A percentile compares a stretch with the other conserved stretches of the same genome.
Conservation (phyloP, 768 basidiomycete genomes). For the Hericium coralloides region DNA sequence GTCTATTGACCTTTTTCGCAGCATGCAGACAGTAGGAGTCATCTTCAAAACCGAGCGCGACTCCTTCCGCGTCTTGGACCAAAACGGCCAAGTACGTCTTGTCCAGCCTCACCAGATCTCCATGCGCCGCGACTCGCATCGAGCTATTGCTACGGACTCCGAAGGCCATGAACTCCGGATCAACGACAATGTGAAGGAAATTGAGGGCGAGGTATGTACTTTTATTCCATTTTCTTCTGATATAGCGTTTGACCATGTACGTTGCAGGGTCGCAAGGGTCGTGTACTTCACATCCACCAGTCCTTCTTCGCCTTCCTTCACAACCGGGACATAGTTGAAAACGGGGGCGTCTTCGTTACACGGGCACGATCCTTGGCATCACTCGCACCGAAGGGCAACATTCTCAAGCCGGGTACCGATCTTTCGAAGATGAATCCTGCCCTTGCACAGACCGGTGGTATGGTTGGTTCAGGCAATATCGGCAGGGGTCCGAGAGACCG, state of each 20-base stretch:
- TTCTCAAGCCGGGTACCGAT: constrained; percentile 60
- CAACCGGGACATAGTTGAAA: constrained; percentile 84
- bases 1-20: constrained; percentile 22
- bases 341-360: constrained; percentile 92
- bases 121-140: constrained; percentile 74
- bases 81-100: constrained; percentile 80
- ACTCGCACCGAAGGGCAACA: constrained; percentile 75
- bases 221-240: neutral
- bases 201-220: constrained; percentile 67
- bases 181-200: constrained; percentile 90
- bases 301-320: constrained; percentile 91
- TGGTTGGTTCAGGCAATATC: constrained; percentile 73
- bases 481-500: constrained; percentile 75
- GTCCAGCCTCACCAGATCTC: constrained; percentile 94
- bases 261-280: constrained; percentile 73
- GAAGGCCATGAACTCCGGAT: constrained; percentile 80
- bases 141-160: constrained; percentile 83
- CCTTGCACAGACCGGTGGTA: constrained; percentile 55
- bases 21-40: constrained; percentile 89
- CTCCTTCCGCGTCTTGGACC: constrained; percentile 92
- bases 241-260: too few species aligned
- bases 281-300: constrained; percentile 89
- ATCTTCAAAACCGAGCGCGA: constrained; percentile 97
- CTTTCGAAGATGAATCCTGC: constrained; percentile 91
- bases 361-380: constrained; percentile 77